phyloP scores from a whole-genome alignment of 176 grass and related monocot species.

The Aegilops sharonensis region DNA sequence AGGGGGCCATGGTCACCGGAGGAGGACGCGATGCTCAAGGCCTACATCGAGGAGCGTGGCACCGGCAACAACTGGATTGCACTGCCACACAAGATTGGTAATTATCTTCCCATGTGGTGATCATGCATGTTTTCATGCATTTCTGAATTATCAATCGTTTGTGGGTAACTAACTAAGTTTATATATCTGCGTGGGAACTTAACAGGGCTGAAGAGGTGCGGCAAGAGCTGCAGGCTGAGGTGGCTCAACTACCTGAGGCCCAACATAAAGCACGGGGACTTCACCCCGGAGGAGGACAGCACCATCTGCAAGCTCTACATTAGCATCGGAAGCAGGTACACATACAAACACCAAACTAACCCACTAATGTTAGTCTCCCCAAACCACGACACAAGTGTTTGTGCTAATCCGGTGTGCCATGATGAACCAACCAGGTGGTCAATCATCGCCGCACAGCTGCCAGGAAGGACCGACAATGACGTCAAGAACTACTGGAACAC shows the following conservation, averaged over 20 bases:
- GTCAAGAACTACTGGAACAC: constrained; percentile 99
- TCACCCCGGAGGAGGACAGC: constrained; percentile 84
- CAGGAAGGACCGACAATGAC: constrained; percentile 92
- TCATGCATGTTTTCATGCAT: too few relatives aligned
- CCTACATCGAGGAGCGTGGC: constrained; percentile 83
- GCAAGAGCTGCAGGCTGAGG: constrained; percentile 98
- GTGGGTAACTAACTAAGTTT: not conserved
- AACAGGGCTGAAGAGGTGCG: constrained; percentile 74
- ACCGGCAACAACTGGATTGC: constrained; percentile 92
- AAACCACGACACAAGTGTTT: not conserved
- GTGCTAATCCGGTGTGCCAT: not conserved
- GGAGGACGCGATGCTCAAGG: constrained; percentile 86
- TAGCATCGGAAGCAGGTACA: constrained; percentile 94
- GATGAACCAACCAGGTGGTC: constrained; percentile 67
- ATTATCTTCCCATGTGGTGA: not conserved
- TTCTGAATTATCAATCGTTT: not conserved
- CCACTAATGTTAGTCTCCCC: not conserved
- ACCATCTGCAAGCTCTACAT: constrained; percentile 96
- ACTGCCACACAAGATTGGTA: constrained; percentile 79
- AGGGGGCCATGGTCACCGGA: constrained; percentile 89
- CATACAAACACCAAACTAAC: not conserved
- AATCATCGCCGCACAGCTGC: constrained; percentile 91
- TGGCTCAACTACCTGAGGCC: constrained; percentile 99
- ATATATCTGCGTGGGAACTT: not conserved
- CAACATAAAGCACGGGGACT: constrained; percentile 95